Percentiles rank a stretch among this genome's conserved stretches.
These are phyloP conservation scores for Monosporozyma servazzii DNA, from an alignment of 805 yeast species.

Conservation along the genomic window DNA sequence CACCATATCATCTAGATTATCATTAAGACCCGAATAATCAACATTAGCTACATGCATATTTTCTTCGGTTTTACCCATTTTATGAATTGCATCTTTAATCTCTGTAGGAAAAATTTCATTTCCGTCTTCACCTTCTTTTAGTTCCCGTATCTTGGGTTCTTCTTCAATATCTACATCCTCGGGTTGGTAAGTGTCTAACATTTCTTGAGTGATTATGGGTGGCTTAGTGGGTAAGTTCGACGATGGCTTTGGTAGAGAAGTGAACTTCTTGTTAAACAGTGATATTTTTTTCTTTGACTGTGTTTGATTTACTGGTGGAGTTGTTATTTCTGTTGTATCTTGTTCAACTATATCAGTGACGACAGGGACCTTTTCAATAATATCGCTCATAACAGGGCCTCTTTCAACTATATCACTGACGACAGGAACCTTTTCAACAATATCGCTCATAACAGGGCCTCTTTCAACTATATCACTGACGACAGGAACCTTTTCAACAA, in stretches of 20 bases:
- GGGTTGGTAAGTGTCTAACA: slow-evolving; percentile 3
- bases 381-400: neutral
- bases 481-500: neutral
- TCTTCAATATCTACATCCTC: slow-evolving; percentile 3
- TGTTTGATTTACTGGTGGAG: neutral
- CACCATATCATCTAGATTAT: slow-evolving; percentile 49
- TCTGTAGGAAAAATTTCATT: slow-evolving; percentile 9
- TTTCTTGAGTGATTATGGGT: slow-evolving; percentile 7
- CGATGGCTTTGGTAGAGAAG: slow-evolving; percentile 5
- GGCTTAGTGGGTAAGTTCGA: neutral
- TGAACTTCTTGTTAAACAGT: slow-evolving; percentile 6
- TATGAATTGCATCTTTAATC: slow-evolving; percentile 6
- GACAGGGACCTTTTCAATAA: neutral
- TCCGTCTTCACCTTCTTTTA: neutral
- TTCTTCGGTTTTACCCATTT: slow-evolving; percentile 4
- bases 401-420: neutral
- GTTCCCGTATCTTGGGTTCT: neutral
- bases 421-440: neutral
- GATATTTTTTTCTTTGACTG: neutral
- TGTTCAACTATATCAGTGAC: too few species aligned
- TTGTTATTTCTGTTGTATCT: neutral
- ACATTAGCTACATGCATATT: slow-evolving; percentile 19
- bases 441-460: neutral
- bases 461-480: neutral
- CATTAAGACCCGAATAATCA: slow-evolving; percentile 36